phyloP scores from a whole-genome alignment of 257 asterid species.

The Plantago major region DNA sequence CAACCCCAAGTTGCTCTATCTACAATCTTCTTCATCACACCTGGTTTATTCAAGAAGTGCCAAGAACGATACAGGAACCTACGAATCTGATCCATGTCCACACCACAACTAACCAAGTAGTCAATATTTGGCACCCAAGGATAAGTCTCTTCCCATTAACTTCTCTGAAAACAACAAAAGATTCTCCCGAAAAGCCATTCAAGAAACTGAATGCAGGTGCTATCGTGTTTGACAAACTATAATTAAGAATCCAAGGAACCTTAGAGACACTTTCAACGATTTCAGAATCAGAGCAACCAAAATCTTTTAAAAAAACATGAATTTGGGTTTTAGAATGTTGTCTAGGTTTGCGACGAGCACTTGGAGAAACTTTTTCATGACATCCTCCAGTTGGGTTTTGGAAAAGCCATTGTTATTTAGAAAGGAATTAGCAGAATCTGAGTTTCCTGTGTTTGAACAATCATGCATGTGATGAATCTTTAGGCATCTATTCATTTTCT shows the following conservation, averaged over 20 bases:
- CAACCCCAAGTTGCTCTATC: neutral
- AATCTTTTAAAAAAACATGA: slow-evolving; percentile 11
- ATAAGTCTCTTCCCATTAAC: neutral
- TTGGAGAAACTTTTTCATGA: neutral
- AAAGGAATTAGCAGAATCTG: neutral
- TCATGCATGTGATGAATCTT: too few relatives aligned
- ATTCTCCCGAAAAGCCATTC: slow-evolving; percentile 8
- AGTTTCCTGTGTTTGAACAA: too few relatives aligned
- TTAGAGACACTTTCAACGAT: slow-evolving; percentile 2
- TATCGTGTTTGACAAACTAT: neutral
- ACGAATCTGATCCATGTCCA: neutral
- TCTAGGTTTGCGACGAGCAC: slow-evolving; percentile 1
- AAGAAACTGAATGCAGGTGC: neutral
- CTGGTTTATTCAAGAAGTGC: too few relatives aligned
- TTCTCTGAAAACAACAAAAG: neutral
- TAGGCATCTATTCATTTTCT: too few relatives aligned
- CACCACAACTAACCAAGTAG: neutral
- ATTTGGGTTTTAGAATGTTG: slow-evolving; percentile 1
- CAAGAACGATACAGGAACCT: neutral
- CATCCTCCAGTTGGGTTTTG: slow-evolving; percentile 6
- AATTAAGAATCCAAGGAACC: neutral
- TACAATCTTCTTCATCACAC: too few relatives aligned
- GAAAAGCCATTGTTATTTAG: slow-evolving; percentile 6
- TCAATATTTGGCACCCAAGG: slow-evolving; percentile 3
- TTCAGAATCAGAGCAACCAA: neutral